Base-by-base conservation (phyloP, 192 early-diverging fungal genomes). In the Gamsiella multidivaricata region DNA sequence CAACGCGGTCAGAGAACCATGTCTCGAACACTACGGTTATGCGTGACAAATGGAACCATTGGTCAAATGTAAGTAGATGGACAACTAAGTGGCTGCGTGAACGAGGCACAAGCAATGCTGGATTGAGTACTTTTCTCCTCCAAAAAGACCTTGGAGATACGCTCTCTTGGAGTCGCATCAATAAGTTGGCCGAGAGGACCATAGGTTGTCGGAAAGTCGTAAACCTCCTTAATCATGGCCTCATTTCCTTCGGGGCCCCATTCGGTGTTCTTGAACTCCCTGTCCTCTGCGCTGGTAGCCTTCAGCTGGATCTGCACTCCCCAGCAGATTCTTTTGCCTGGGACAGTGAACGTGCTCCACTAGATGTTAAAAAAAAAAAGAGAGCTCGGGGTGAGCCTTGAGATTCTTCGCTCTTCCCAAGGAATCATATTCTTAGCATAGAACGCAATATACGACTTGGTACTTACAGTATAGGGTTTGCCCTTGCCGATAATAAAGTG, bases 21-120 rank as follows among this genome's bases (percentile, higher is more conserved):
- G 67, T 69, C 29, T 69, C 67, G 61, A 69, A 69, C 23, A 60
- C n/a, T n/a, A n/a, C n/a, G n/a, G n/a, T n/a, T n/a, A n/a, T n/a
- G n/a, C n/a, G n/a, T n/a, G n/a, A n/a, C n/a, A n/a, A n/a, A n/a
- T n/a, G n/a, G n/a, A n/a, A n/a, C n/a, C n/a, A n/a, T n/a, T n/a
- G n/a, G n/a, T n/a, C n/a, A n/a, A n/a, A n/a, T n/a, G n/a, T n/a
- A n/a, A n/a, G n/a, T n/a, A n/a, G n/a, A n/a, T n/a, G n/a, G n/a
- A n/a, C n/a, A n/a, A n/a, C n/a, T n/a, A n/a, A n/a, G n/a, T n/a
- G n/a, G n/a, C n/a, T n/a, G n/a, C n/a, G n/a, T n/a, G n/a, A n/a
- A n/a, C n/a, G n/a, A n/a, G n/a, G n/a, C n/a, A n/a, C n/a, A n/a
- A n/a, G n/a, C n/a, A n/a, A n/a, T n/a, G n/a, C n/a, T n/a, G n/a